Evolutionary conservation across 2,329 filamentous ascomycete genomes (phyloP), one percentile per base, ranked within the genome.

Genomic region (Helotiales sp.): DNA sequence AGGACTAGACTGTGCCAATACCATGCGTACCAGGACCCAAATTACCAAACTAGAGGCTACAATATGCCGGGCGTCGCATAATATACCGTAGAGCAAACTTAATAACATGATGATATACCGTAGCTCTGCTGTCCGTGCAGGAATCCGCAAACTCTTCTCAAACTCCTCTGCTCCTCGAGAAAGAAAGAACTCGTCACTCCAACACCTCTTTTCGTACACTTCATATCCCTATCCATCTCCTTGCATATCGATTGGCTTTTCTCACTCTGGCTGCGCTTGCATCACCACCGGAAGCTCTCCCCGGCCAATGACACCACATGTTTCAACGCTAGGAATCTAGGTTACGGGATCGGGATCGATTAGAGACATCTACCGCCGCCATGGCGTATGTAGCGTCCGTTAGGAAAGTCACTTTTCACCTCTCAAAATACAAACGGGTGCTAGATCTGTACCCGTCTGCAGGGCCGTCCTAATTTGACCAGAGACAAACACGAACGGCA

Each of bases 401-500:
- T 40, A n/a, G 40, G 27, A 17, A 52, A 54, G 52, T 48, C 30
- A 48, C 31, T 38, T 38, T 24, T 44, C 25, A 46, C 12, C 50
- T 48, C 44, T 17, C 25, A n/a, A 46, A 46, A 40, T 17, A 25
- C 31, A 15, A 42, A 55, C 53, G 53, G 53, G 53, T 55, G 50
- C 53, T 34, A 50, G 53, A 55, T 55, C 53, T 55, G 30, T 15
- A 49, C 46, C 46, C 34, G 46, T 42, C 19, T 46, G 44, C 53
- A 50, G 47, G 53, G 53, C 53, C 33, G 27, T 30, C 46, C 29
- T 10, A 27, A 12, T 40, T n/a, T n/a, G n/a, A n/a, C n/a, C n/a
- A n/a, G n/a, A n/a, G n/a, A n/a, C n/a, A n/a, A n/a, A n/a, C n/a
- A n/a, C n/a, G n/a, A n/a, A n/a, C n/a, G n/a, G n/a, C n/a, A n/a